Evolutionary conservation across 306 rosid genomes (phyloP).

Genomic region (Gleditsia sinensis): DNA sequence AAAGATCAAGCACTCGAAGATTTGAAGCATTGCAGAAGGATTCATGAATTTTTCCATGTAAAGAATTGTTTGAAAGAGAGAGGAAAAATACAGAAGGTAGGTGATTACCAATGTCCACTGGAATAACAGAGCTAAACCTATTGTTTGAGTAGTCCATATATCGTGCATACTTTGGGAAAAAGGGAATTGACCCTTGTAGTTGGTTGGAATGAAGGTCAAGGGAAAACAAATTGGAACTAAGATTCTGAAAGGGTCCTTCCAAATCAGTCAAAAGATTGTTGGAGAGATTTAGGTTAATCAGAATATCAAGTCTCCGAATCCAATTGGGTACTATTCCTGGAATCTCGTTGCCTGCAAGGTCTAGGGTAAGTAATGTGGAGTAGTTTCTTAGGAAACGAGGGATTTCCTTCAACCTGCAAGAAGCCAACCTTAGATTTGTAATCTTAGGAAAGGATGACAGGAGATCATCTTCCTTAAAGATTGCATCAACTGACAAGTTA

Average conservation of each 20-base stretch:
- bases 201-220: slow-evolving; percentile 57
- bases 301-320: slow-evolving; percentile 48
- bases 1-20: slow-evolving; percentile 44
- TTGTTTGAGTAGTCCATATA: slow-evolving; percentile 46
- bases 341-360: slow-evolving; percentile 52
- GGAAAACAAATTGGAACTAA: not conserved
- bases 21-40: slow-evolving; percentile 17
- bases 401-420: slow-evolving; percentile 38
- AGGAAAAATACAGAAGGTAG: not conserved
- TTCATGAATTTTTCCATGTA: slow-evolving; percentile 14
- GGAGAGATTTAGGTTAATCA: slow-evolving; percentile 47
- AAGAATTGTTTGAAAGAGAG: slow-evolving; percentile 24
- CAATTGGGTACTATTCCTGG: slow-evolving; percentile 51
- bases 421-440: slow-evolving; percentile 30
- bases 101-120: slow-evolving; percentile 10
- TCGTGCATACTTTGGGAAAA: not conserved
- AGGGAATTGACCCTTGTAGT: slow-evolving; percentile 35
- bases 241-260: slow-evolving; percentile 24
- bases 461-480: not conserved
- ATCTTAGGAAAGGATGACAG: slow-evolving; percentile 24
- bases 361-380: slow-evolving; percentile 8
- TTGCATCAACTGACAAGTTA: slow-evolving; percentile 28
- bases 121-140: slow-evolving; percentile 32
- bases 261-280: slow-evolving; percentile 37
- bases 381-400: slow-evolving; percentile 47